Evolutionary conservation across 768 basidiomycete species (phyloP), one percentile per base, ranked within the genome.

Genomic region (Kondoa malvinella): DNA sequence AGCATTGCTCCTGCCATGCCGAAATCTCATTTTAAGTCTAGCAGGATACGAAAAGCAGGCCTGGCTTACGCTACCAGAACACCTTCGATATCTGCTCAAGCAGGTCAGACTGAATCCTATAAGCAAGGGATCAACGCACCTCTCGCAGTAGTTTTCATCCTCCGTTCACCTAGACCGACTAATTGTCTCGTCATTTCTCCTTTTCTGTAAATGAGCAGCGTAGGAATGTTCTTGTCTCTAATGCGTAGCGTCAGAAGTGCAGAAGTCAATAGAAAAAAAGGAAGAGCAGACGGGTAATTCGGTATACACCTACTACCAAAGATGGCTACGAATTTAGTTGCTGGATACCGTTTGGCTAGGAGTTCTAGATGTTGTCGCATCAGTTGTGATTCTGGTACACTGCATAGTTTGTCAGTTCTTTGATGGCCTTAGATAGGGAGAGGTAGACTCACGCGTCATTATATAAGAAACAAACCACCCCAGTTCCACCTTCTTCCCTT

Each of bases 281-380:
- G n/a, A n/a, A n/a, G n/a, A n/a, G n/a, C n/a, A n/a, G n/a, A 64
- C 27, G 92, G 94, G 34, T 97, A 85, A 77, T 96, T 87, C n/a
- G 88, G 85, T 73, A 99, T 95, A 68, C 74, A 75, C 62, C 72
- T 91, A 78, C 89, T 84, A 40, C 92, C 91, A 2, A 92, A 84
- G 73, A 97, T 97, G 14, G 89, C 90, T 69, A 96, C 87, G 72
- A 99, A 95, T 78, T 97, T 97, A 14, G 92, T 88, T 60, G 86
- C 86, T 1, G 92, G 89, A 76, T 94, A 87, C 65, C 84, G 83
- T n/a, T 80, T 80, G 1, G 95, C 90, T 3, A 99, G 81, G 0
- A 80, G 80, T 2, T 80, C 80, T 30, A 97, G 77, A 64, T 92
- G 85, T 30, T 81, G 78, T 64, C 82, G 83, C 14, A 92, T 80